These are phyloP conservation scores for Dactylellina drechsleri DNA, from an alignment of 2,329 filamentous ascomycete species.

Conservation along the genomic window DNA sequence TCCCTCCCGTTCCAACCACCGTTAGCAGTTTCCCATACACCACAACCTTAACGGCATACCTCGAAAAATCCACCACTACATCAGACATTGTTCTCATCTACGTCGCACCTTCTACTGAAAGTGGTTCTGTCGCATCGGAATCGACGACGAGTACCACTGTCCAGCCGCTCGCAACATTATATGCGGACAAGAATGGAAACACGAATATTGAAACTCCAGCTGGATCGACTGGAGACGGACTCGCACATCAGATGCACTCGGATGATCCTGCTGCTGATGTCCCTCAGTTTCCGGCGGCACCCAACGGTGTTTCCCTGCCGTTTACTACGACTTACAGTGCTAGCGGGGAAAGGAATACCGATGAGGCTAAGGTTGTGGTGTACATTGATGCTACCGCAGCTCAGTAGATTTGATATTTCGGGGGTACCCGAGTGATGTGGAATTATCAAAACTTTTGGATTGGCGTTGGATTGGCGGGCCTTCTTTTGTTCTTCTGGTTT, in stretches of 20 bases:
- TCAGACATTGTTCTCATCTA: conserved; percentile 6
- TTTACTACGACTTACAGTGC: conserved; percentile 12
- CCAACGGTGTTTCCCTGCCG: conserved; percentile 8
- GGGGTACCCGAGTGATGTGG: neutral
- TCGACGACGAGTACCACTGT: neutral
- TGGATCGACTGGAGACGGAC: conserved; percentile 18
- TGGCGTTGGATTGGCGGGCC: no score
- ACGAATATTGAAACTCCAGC: conserved; percentile 20
- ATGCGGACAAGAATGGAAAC: conserved; percentile 12
- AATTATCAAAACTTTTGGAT: no score
- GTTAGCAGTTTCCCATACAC: conserved; percentile 7
- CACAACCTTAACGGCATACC: neutral
- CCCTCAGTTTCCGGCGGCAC: conserved; percentile 22
- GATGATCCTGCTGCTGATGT: conserved; percentile 6
- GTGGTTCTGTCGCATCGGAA: no score
- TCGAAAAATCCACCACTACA: neutral
- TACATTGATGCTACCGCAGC: neutral
- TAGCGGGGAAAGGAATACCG: neutral
- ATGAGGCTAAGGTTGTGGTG: conserved; percentile 20
- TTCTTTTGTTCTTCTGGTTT: neutral
- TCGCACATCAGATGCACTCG: conserved; percentile 17
- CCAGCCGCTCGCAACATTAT: conserved; percentile 1
- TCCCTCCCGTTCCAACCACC: neutral
- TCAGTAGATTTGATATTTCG: no score
- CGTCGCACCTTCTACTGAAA: neutral